These are phyloP conservation scores for Wickerhamomyces silvicola DNA, from an alignment of 805 yeast species.

Conservation along the genomic window DNA sequence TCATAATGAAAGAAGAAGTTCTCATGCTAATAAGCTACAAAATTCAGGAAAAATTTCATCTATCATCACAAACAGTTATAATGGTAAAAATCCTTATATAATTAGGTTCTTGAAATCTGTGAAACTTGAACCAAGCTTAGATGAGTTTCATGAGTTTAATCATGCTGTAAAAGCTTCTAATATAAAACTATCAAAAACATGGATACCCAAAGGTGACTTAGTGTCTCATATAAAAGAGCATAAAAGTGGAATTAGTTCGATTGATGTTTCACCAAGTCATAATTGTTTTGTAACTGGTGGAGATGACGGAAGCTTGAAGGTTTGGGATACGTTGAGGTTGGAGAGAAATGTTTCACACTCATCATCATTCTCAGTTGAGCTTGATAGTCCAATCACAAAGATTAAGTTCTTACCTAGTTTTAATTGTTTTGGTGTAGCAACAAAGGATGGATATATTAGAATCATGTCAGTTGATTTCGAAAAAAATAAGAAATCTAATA, in stretches of 20 bases:
- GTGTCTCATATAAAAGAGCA: slow-evolving; percentile 63
- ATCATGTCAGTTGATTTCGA: slow-evolving; percentile 32
- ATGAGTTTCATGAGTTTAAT: slow-evolving; percentile 68
- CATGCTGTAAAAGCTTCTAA: slow-evolving; percentile 13
- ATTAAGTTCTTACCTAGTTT: slow-evolving; percentile 47
- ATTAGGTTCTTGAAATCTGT: slow-evolving; percentile 47
- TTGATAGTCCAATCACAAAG: slow-evolving; percentile 43
- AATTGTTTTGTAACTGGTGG: slow-evolving; percentile 74
- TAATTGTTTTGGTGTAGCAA: slow-evolving; percentile 52
- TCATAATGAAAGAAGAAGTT: slow-evolving; percentile 9
- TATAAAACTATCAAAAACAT: slow-evolving; percentile 9
- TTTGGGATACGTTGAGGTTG: slow-evolving; percentile 72
- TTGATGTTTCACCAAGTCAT: slow-evolving; percentile 55
- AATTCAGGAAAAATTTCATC: slow-evolving; percentile 12
- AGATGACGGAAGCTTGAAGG: slow-evolving; percentile 58
- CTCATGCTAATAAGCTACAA: slow-evolving; percentile 7
- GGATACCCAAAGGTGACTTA: slow-evolving; percentile 44
- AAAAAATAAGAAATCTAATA: slow-evolving; percentile 15
- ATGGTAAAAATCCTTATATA: slow-evolving; percentile 62
- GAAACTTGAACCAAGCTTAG: slow-evolving; percentile 48
- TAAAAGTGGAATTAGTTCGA: slow-evolving; percentile 46
- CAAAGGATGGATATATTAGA: slow-evolving; percentile 29
- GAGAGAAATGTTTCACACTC: slow-evolving; percentile 53
- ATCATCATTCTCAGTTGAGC: slow-evolving; percentile 39
- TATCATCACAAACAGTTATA: slow-evolving; percentile 49